A percentile compares a stretch with the other conserved stretches of the same genome.
Conservation (phyloP, 768 basidiomycete genomes). For the Rubroboletus satanas region DNA sequence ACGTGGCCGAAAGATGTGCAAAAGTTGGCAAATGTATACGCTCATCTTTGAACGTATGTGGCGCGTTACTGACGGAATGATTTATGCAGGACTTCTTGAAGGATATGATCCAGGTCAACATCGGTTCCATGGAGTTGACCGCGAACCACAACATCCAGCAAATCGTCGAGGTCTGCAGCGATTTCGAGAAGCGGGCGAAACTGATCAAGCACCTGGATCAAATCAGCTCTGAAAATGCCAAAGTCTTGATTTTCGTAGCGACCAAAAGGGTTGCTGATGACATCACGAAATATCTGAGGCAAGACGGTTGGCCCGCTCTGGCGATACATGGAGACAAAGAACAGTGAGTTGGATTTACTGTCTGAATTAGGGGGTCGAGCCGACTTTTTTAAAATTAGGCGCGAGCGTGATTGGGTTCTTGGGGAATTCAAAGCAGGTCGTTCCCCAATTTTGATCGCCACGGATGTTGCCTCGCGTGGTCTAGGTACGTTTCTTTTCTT, state of each 20-base stretch:
- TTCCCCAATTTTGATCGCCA: constrained; percentile 96
- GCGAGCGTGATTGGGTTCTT: constrained; percentile 99
- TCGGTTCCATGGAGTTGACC: constrained; percentile 96
- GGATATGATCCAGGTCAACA: constrained; percentile 98
- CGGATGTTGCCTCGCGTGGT: constrained; percentile 99
- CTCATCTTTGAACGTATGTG: background rate
- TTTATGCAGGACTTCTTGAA: constrained; percentile 78
- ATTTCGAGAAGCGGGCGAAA: constrained; percentile 95
- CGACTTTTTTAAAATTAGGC: constrained; percentile 40
- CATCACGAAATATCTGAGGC: constrained; percentile 94
- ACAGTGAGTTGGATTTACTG: constrained; percentile 56
- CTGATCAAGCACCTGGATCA: constrained; percentile 95
- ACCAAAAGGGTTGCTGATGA: constrained; percentile 99
- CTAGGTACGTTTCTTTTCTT: constrained; percentile 78
- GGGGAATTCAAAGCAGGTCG: constrained; percentile 98
- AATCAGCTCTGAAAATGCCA: constrained; percentile 95
- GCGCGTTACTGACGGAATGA: background rate
- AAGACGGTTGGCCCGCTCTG: constrained; percentile 99
- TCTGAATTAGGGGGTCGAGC: background rate
- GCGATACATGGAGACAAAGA: constrained; percentile 99
- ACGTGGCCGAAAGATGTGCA: constrained; percentile 99
- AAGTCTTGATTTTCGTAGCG: constrained; percentile 97
- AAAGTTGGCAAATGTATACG: constrained; percentile 80
- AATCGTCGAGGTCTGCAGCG: constrained; percentile 93
- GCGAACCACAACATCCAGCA: constrained; percentile 98